Conservation (phyloP, 768 basidiomycete genomes). For the Lyophyllum atratum region DNA sequence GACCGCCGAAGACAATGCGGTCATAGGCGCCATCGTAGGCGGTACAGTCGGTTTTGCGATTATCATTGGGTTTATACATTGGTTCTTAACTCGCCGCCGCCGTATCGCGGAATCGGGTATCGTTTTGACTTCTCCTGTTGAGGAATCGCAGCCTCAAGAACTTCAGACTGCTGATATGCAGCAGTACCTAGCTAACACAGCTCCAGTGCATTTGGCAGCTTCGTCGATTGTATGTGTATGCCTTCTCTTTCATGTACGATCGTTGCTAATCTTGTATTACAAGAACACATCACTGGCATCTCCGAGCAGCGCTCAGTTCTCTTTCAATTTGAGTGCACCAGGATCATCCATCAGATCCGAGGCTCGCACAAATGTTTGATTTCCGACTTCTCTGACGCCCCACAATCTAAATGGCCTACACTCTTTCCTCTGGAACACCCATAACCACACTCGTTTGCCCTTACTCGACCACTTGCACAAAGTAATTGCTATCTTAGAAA, state of each 20-base stretch:
- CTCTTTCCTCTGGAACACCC: background rate
- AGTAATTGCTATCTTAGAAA: background rate
- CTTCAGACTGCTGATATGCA: conserved; percentile 9
- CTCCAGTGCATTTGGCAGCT: background rate
- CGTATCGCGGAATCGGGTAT: conserved; percentile 13
- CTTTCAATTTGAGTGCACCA: conserved; percentile 9
- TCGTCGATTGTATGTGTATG: conserved; percentile 12
- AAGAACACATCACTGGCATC: conserved; percentile 16
- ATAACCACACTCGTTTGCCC: background rate
- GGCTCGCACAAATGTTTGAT: conserved; percentile 9
- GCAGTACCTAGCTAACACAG: conserved; percentile 20
- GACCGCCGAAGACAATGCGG: conserved; percentile 34
- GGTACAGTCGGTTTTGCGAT: conserved; percentile 37
- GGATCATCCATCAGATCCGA: conserved; percentile 18
- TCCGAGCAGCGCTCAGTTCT: conserved; percentile 15
- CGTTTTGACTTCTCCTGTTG: conserved; percentile 6
- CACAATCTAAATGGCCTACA: background rate
- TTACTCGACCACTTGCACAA: background rate
- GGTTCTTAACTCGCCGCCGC: conserved; percentile 23
- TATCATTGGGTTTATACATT: conserved; percentile 30
- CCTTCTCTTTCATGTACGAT: background rate
- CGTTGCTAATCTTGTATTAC: conserved; percentile 1
- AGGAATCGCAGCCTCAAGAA: conserved; percentile 7
- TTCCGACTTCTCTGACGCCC: background rate
- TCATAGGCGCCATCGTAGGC: conserved; percentile 51